A percentile compares a stretch with the other conserved stretches of the same genome.
These are phyloP conservation scores for Tardiomyces digboiensis DNA, from an alignment of 1,139 yeast species.

Conservation along the genomic window DNA sequence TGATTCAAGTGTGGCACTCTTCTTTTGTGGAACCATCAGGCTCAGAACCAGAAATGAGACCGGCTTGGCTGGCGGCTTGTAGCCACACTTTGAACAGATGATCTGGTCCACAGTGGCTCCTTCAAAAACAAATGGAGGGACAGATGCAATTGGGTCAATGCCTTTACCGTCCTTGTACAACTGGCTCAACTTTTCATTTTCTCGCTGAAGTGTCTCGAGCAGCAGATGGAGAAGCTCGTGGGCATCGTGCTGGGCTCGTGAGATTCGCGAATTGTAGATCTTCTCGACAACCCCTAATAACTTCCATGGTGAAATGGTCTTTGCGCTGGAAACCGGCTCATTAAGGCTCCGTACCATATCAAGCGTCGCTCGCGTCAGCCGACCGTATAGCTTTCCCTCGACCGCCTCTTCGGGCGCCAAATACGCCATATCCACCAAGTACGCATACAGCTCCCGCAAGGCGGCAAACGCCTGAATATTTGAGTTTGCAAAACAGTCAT, in stretches of 20 bases:
- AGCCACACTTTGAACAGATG: constrained; percentile 58
- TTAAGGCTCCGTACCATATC: constrained; percentile 49
- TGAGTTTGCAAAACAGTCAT: constrained; percentile 93
- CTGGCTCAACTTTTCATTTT: constrained; percentile 38
- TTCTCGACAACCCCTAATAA: constrained; percentile 61
- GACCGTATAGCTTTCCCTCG: constrained; percentile 1
- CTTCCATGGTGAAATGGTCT: constrained; percentile 68
- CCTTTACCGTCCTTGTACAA: constrained; percentile 10
- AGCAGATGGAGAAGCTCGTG: constrained; percentile 82
- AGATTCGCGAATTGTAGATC: constrained; percentile 70
- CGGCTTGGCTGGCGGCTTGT: constrained; percentile 48
- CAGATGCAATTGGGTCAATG: neutral
- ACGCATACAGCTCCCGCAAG: constrained; percentile 51
- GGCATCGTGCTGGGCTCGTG: constrained; percentile 87
- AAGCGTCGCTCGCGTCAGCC: constrained; percentile 35
- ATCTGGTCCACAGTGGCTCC: constrained; percentile 61
- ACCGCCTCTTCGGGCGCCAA: constrained; percentile 9
- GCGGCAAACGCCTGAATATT: constrained; percentile 79
- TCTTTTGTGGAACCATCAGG: constrained; percentile 58
- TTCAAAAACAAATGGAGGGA: constrained; percentile 64
- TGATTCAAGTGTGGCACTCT: constrained; percentile 38
- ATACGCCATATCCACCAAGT: constrained; percentile 29
- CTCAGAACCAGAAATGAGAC: constrained; percentile 67
- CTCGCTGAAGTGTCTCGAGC: constrained; percentile 68
- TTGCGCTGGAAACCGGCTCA: constrained; percentile 45